phyloP scores from a whole-genome alignment of 2,329 filamentous ascomycete genomes.

The Colletotrichum sp. region DNA sequence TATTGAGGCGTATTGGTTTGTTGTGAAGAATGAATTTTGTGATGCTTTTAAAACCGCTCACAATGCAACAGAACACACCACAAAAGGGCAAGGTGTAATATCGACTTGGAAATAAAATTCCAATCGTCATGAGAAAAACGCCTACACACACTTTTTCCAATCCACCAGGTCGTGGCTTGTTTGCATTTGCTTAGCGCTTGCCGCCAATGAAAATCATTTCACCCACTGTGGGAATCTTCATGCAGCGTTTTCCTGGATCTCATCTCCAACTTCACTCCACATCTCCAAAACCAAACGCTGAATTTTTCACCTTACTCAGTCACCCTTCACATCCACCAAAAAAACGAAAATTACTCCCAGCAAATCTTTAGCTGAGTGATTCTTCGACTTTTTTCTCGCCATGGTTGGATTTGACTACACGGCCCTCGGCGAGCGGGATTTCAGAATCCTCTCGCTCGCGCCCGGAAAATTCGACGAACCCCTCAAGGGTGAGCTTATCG shows the following conservation, averaged over 20 bases:
- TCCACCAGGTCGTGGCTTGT: background rate
- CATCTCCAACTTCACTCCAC: conserved; percentile 18
- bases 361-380: background rate
- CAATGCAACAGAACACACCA: background rate
- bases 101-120: background rate
- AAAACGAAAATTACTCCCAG: background rate
- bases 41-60: background rate
- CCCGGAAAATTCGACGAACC: conserved; percentile 1
- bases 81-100: accelerated
- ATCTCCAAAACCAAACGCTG: background rate
- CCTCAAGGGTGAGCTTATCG: background rate
- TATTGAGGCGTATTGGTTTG: accelerated
- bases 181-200: background rate
- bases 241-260: conserved; percentile 5
- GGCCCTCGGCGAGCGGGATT: conserved; percentile 13
- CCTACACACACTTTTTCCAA: background rate
- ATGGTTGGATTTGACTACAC: conserved; percentile 3
- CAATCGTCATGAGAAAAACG: background rate
- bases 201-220: background rate
- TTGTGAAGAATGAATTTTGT: accelerated
- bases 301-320: background rate
- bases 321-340: background rate
- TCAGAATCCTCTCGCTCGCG: conserved; percentile 2
- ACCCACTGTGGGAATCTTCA: conserved; percentile 7
- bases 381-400: background rate